Evolutionary conservation across 768 basidiomycete species (phyloP), one percentile per base, ranked within the genome.

Genomic region (Calocera cornea): DNA sequence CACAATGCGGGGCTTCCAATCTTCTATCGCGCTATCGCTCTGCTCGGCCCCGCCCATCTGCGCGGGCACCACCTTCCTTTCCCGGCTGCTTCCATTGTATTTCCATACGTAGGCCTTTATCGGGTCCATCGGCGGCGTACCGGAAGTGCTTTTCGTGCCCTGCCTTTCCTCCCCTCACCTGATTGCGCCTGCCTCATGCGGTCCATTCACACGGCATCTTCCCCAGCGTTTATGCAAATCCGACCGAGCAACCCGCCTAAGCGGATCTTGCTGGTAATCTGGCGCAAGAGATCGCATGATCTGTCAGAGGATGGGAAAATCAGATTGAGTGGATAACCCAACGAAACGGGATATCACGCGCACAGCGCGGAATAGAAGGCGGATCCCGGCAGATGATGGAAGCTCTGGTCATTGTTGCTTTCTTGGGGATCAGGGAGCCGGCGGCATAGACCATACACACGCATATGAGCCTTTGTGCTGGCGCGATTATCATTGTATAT

Each of bases 251-350:
- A 16, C 31, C 11, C 2, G 54, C 14, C 10, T 33, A 10, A 7
- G 19, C 22, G 54, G 11, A 10, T 60, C 16, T 33, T 19, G 54
- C 27, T 27, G 54, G 14, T 60, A 27, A 5, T 2, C 54, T 31
- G 27, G 54, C 54, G 54, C 24, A 60, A 29, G 54, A 11, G 16
- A 60, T 60, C 54, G 24, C 27, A 27, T 60, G 54, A 60, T 60
- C 54, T 60, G 54, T 60, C 54, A 60, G 54, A 60, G 54, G 54
- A 60, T 60, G 54, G 27, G 54, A 60, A 60, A 47, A 47, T 47
- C 44, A 24, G 16, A 47, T 47, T 47, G 44, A 7, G 16, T 8
- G 44, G 19, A 24, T 19, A 5, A 24, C 19, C 24, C 24, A 3
- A 24, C 44, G 24, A 24, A 47, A 24, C 19, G 8, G 44, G 44